Evolutionary conservation across 106 monocot genomes (phyloP), one percentile per base, ranked within the genome.

Genomic region (Hemerocallis citrina): DNA sequence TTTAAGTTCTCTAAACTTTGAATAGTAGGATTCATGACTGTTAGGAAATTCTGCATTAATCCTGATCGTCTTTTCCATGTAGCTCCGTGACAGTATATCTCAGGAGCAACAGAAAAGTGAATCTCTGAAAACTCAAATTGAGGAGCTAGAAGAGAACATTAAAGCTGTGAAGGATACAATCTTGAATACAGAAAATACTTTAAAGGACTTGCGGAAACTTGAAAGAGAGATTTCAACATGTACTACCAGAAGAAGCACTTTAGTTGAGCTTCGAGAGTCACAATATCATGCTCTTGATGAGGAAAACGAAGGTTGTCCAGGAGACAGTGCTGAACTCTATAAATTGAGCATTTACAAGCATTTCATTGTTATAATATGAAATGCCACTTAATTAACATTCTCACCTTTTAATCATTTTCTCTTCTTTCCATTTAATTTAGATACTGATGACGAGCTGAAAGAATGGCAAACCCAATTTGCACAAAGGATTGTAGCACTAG

Each of bases 381-480:
- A 1, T 3, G n/a, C 15, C n/a, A n/a, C n/a, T n/a, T n/a, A n/a
- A n/a, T n/a, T n/a, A n/a, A n/a, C n/a, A n/a, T n/a, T n/a, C n/a
- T n/a, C n/a, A n/a, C n/a, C 24, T 22, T 22, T 15, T 11, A 62
- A 15, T 34, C 16, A 19, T 33, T 23, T 14, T 49, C 14, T 55
- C 54, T 62, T 43, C 15, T 57, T 48, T 28, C 44, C 57, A 11
- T 56, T 40, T 72, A 7, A 11, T 74, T 68, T 70, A 98, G 96
- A 98, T 72, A 92, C 85, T 38, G 91, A 98, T 63, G 96, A 98
- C 65, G 96, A 98, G 56, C 71, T 98, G 43, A 98, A 77, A 64
- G 96, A 98, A 69, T 98, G 96, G 96, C 91, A 91, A 72, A 77
- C 59, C 39, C 91, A 88, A 82, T 98, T 98, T 80, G 91, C 81